Evolutionary conservation across 179 eudicot species (phyloP).

Genomic region (Spergularia azorica): DNA sequence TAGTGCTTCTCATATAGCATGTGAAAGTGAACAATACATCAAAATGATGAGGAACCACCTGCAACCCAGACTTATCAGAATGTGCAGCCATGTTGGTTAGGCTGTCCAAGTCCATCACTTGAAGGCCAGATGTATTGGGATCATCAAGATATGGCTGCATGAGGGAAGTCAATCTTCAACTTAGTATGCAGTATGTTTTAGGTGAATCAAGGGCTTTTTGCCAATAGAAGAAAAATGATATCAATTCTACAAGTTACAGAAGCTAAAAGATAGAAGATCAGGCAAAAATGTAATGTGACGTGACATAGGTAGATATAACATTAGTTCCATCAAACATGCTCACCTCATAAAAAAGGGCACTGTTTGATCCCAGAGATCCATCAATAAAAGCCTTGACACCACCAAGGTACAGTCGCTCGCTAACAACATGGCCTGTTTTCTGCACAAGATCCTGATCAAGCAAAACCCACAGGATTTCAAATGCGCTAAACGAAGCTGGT

Average conservation of each 20-base stretch:
- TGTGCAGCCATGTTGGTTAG: slow-evolving; percentile 62
- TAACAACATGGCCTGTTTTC: slow-evolving; percentile 55
- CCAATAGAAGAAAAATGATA: neutral
- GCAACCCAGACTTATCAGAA: slow-evolving; percentile 74
- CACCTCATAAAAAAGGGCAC: slow-evolving; percentile 93
- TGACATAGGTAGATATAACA: neutral
- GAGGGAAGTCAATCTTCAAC: slow-evolving; percentile 20
- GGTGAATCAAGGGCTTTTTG: neutral
- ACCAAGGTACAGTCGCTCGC: slow-evolving; percentile 84
- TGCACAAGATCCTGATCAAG: slow-evolving; percentile 57
- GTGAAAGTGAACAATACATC: neutral
- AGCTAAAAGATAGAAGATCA: neutral
- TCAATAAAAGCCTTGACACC: slow-evolving; percentile 91
- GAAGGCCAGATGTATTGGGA: slow-evolving; percentile 74
- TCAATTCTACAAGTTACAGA: neutral
- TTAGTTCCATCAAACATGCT: slow-evolving; percentile 25
- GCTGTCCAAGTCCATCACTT: slow-evolving; percentile 62
- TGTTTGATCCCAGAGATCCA: slow-evolving; percentile 94
- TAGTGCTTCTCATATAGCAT: neutral
- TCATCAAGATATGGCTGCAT: slow-evolving; percentile 77
- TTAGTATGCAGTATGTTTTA: neutral
- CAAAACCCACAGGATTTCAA: neutral
- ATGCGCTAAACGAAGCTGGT: neutral
- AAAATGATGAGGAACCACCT: slow-evolving; percentile 48
- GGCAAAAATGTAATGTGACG: neutral